These are phyloP conservation scores for Paradendryphiella salina DNA, from an alignment of 2,329 filamentous ascomycete genomes.

Conservation along the genomic window DNA sequence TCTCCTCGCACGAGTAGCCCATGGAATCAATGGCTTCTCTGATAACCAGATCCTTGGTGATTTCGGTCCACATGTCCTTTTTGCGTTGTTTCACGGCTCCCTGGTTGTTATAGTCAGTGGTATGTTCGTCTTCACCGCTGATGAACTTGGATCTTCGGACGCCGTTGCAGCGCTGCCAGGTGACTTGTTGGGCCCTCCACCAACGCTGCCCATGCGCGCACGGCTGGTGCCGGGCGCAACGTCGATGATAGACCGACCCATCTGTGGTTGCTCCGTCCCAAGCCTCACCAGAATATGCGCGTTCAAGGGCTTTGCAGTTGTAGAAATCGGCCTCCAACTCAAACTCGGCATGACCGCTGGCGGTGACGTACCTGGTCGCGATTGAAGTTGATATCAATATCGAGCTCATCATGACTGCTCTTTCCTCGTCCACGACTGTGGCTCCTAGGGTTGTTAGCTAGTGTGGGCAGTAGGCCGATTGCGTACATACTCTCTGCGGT, in stretches of 20 bases:
- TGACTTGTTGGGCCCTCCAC: conserved; percentile 68
- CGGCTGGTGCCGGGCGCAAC: conserved; percentile 81
- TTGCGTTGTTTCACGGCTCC: conserved; percentile 43
- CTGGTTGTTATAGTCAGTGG: conserved; percentile 50
- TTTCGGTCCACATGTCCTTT: conserved; percentile 84
- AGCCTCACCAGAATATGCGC: conserved; percentile 72
- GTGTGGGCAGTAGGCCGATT: not conserved
- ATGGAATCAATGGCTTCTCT: conserved; percentile 82
- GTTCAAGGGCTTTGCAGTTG: conserved; percentile 68
- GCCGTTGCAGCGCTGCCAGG: too few relatives aligned
- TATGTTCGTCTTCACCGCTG: conserved; percentile 62
- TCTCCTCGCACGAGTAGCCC: conserved; percentile 90
- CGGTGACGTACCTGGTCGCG: conserved; percentile 51
- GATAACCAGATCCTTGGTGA: conserved; percentile 88
- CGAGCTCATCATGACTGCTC: conserved; percentile 59
- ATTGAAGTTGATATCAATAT: conserved; percentile 68
- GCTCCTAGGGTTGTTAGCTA: conserved; percentile 30
- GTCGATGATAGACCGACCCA: conserved; percentile 85
- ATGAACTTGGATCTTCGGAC: conserved; percentile 65
- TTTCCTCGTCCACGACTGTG: conserved; percentile 51
- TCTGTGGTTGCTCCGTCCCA: conserved; percentile 72
- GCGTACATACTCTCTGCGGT: conserved; percentile 52
- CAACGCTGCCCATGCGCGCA: conserved; percentile 78
- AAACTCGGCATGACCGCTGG: conserved; percentile 52
- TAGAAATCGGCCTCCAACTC: conserved; percentile 63